Conservation (phyloP, 164 flowering plant species). For the Tinospora cordifolia region DNA sequence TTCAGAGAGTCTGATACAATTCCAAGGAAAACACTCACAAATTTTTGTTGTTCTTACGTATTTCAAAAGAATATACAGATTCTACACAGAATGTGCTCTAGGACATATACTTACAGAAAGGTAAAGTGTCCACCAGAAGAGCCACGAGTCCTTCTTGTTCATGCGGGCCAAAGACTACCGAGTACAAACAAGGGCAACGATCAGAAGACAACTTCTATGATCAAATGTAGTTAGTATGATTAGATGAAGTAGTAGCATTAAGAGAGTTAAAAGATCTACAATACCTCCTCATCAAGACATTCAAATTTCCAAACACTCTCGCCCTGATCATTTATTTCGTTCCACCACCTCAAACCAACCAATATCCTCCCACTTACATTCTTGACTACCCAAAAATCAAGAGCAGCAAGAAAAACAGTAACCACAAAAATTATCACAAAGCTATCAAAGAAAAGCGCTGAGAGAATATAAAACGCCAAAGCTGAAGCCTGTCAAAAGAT, state of each 20-base stretch:
- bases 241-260: no score
- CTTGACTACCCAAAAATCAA: slow-evolving; percentile 97
- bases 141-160: slow-evolving; percentile 99
- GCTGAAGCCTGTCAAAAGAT: slow-evolving; percentile 59
- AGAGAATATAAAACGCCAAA: slow-evolving; percentile 86
- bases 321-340: slow-evolving; percentile 85
- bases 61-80: no score
- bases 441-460: slow-evolving; percentile 67
- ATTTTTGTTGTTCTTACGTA: no score
- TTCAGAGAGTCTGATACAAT: no score
- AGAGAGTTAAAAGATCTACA: slow-evolving; percentile 11
- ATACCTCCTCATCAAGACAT: slow-evolving; percentile 91
- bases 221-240: no score
- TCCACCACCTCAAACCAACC: slow-evolving; percentile 98
- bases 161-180: slow-evolving; percentile 81
- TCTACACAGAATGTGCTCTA: no score
- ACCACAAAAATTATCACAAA: slow-evolving; percentile 93
- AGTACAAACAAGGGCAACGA: slow-evolving; percentile 12
- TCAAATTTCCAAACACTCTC: slow-evolving; percentile 96
- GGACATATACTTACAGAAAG: slow-evolving; percentile 84
- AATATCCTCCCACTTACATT: slow-evolving; percentile 93
- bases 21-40: no score
- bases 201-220: not conserved
- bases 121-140: no score
- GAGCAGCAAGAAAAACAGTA: slow-evolving; percentile 82